Evolutionary conservation across 257 asterid genomes (phyloP).

Genomic region (Datura wrightii): DNA sequence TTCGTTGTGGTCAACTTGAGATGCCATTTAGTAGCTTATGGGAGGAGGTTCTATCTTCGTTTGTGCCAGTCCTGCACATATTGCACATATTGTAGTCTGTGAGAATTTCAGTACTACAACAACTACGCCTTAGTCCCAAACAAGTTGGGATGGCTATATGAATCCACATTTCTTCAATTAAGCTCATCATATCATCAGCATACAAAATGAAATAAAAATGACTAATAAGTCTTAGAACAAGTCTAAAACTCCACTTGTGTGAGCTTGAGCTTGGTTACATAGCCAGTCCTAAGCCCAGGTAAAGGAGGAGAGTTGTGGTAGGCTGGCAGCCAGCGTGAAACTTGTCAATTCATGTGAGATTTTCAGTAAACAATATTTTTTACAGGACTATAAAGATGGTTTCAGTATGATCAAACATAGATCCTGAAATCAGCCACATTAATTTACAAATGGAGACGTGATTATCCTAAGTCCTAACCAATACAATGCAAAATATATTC

Average conservation of each 20-base stretch:
- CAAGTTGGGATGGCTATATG: neutral
- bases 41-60: neutral
- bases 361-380: neutral
- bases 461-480: neutral
- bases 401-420: neutral
- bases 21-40: slow-evolving; percentile 22
- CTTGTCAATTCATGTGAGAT: neutral
- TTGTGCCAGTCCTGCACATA: slow-evolving; percentile 22
- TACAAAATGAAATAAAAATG: neutral
- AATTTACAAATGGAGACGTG: neutral
- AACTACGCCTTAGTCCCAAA: neutral
- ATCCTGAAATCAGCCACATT: slow-evolving; percentile 6
- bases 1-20: slow-evolving; percentile 25
- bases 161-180: neutral
- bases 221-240: neutral
- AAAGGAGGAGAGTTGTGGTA: neutral
- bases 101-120: neutral
- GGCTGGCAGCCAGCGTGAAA: neutral
- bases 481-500: neutral
- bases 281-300: too few species aligned
- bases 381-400: neutral
- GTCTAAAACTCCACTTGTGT: neutral
- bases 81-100: slow-evolving; percentile 14
- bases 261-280: neutral
- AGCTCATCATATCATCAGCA: neutral